Conservation (phyloP, 2,329 filamentous ascomycete genomes). For the Xylaria sp. region DNA sequence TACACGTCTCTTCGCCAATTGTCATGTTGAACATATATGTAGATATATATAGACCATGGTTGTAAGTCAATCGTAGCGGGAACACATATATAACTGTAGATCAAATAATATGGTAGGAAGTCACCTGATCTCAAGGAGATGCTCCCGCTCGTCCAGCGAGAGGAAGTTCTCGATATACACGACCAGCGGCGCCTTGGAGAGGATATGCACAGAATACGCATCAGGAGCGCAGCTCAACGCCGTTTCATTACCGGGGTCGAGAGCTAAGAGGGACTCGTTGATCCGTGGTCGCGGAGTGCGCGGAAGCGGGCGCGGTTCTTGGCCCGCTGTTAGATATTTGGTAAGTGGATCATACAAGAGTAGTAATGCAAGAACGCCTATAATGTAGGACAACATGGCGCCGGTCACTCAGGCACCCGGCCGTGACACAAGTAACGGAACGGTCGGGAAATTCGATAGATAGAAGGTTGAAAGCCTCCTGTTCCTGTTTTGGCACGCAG, state of each 20-base stretch:
- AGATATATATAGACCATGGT: neutral
- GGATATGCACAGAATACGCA: conserved; percentile 58
- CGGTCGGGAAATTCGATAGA: neutral
- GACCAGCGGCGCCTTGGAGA: conserved; percentile 62
- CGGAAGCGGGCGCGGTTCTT: conserved; percentile 44
- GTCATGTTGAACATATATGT: neutral
- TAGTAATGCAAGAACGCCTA: conserved; percentile 55
- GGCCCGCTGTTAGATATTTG: conserved; percentile 49
- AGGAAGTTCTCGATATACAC: conserved; percentile 65
- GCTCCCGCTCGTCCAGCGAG: conserved; percentile 54
- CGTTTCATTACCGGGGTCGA: conserved; percentile 55
- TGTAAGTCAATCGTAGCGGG: neutral
- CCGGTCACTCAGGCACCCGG: conserved; percentile 2
- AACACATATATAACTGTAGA: neutral
- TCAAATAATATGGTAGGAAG: neutral
- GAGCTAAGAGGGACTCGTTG: conserved; percentile 62
- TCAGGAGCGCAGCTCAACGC: conserved; percentile 51
- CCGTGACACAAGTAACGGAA: conserved; percentile 12
- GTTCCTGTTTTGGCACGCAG: conserved; percentile 17
- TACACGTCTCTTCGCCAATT: neutral
- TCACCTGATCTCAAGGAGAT: conserved; percentile 64
- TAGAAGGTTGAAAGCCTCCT: conserved; percentile 4
- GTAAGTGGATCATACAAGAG: conserved; percentile 58
- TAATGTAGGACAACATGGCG: conserved; percentile 58
- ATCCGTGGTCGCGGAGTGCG: conserved; percentile 57